phyloP scores from a whole-genome alignment of 805 yeast species.

The Starmerella sp. region DNA sequence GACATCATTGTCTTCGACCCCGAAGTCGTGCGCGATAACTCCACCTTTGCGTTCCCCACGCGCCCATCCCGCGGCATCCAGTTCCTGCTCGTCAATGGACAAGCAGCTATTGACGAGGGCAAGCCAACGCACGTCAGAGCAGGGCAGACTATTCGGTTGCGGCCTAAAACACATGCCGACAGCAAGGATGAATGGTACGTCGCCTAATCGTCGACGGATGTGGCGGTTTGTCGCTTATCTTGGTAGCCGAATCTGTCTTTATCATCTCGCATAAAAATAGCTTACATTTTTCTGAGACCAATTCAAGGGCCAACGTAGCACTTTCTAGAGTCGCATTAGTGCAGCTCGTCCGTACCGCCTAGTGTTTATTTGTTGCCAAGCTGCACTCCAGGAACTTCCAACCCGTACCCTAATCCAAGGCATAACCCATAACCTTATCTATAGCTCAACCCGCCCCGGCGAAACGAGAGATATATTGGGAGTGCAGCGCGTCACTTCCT shows the following conservation, averaged over 20 bases:
- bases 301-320: no score
- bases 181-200: background rate
- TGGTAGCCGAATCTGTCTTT: background rate
- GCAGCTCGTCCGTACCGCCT: no score
- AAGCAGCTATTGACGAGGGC: constrained; percentile 10
- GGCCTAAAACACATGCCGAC: background rate
- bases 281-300: no score
- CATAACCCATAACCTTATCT: background rate
- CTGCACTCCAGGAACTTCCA: background rate
- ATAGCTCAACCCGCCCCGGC: background rate
- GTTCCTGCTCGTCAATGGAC: constrained; percentile 14
- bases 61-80: constrained; percentile 7
- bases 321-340: no score
- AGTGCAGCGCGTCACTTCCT: background rate
- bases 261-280: background rate
- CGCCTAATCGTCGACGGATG: background rate
- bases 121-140: constrained; percentile 12
- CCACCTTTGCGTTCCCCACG: constrained; percentile 12
- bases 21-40: constrained; percentile 8
- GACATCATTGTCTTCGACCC: constrained; percentile 17
- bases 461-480: background rate
- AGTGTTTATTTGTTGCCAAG: background rate
- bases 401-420: background rate
- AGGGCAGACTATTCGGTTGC: background rate
- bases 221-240: no score